Conservation (phyloP, 2,329 filamentous ascomycete species). For the Cercospora beticola region DNA sequence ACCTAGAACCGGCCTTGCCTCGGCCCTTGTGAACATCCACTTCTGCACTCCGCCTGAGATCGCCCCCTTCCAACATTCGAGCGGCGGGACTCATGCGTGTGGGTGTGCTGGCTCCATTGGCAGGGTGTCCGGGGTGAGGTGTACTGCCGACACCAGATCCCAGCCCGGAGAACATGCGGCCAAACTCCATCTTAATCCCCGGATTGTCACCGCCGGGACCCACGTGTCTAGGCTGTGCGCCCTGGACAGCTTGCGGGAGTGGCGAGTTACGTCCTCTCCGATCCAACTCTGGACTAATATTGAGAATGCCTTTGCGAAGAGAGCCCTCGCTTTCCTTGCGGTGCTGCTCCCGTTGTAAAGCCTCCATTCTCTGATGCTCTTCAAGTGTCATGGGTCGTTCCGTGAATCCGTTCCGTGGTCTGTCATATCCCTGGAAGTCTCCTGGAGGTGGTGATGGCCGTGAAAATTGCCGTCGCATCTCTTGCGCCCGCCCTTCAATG, state of each 20-base stretch:
- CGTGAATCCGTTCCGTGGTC: constrained; percentile 33
- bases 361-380: constrained; percentile 49
- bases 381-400: constrained; percentile 41
- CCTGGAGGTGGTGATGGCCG: constrained; percentile 30
- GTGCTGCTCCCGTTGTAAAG: constrained; percentile 51
- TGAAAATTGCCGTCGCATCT: constrained; percentile 32
- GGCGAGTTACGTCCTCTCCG: constrained; percentile 84
- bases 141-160: constrained; percentile 64
- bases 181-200: constrained; percentile 91
- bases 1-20: constrained; percentile 39
- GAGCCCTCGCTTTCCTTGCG: constrained; percentile 41
- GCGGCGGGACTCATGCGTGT: constrained; percentile 40
- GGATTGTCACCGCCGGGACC: constrained; percentile 74
- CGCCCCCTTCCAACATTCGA: constrained; percentile 33
- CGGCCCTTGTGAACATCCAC: constrained; percentile 37
- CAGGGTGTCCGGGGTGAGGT: constrained; percentile 47
- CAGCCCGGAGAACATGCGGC: constrained; percentile 93
- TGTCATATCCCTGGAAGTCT: constrained; percentile 26
- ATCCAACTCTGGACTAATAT: constrained; percentile 68
- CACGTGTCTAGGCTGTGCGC: constrained; percentile 76
- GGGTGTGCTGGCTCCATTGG: constrained; percentile 56
- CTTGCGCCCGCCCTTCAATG: constrained; percentile 32
- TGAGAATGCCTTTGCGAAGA: constrained; percentile 64
- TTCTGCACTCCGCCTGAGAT: constrained; percentile 28
- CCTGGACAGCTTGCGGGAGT: constrained; percentile 88